Percentiles rank a stretch among this genome's conserved stretches.
Evolutionary conservation across 768 basidiomycete species (phyloP).

Genomic region (Boletus patriciae): DNA sequence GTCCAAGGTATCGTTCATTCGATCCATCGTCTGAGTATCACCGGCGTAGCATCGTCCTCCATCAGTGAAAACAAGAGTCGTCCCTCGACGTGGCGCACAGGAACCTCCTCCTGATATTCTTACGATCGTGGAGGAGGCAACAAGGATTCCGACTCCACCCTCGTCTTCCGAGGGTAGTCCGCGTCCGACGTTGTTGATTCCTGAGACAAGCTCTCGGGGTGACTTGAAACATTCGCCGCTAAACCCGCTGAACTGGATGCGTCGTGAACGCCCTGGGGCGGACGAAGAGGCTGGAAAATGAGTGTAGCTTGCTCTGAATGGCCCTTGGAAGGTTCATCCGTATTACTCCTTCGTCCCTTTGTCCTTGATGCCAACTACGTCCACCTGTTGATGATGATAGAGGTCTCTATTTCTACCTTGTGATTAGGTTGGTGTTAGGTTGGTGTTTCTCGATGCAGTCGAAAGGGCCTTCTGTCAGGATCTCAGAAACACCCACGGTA

Average conservation of each 20-base stretch:
- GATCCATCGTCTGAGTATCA: background rate
- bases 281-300: constrained; percentile 1
- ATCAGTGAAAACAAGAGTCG: background rate
- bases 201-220: background rate
- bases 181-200: background rate
- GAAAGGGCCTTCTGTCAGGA: too few relatives aligned
- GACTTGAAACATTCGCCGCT: background rate
- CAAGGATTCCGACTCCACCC: background rate
- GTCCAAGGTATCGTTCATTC: background rate
- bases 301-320: too few relatives aligned
- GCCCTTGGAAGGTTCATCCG: too few relatives aligned
- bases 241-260: constrained; percentile 1
- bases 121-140: constrained; percentile 6
- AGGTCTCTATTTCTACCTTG: too few relatives aligned
- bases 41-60: background rate
- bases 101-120: constrained; percentile 6
- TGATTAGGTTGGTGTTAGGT: too few relatives aligned
- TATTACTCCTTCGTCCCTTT: too few relatives aligned
- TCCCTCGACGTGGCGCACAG: background rate
- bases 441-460: too few relatives aligned
- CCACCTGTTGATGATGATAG: too few relatives aligned
- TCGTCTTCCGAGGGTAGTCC: background rate
- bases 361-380: too few relatives aligned
- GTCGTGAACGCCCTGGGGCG: background rate
- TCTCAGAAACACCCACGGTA: too few relatives aligned